These are phyloP conservation scores for Fusarium sp. DNA, from an alignment of 2,329 filamentous ascomycete genomes.

Conservation along the genomic window DNA sequence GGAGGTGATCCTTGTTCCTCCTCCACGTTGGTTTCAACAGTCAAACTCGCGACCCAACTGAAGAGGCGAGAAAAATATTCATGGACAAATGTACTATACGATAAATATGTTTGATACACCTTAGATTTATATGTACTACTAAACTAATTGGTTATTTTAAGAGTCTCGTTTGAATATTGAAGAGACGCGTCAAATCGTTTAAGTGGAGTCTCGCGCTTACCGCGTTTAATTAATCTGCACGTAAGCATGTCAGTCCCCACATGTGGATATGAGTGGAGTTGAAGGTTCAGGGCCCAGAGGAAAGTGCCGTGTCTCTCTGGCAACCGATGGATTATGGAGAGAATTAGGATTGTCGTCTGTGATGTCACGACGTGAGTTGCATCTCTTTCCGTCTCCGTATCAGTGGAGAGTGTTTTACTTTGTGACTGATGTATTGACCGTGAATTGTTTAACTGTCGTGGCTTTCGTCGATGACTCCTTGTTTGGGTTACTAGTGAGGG, in stretches of 20 bases:
- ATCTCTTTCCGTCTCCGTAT: not conserved
- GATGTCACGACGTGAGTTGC: conserved; percentile 5
- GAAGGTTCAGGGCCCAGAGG: conserved; percentile 16
- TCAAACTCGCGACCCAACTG: not conserved
- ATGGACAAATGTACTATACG: conserved; percentile 35
- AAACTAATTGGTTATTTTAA: conserved; percentile 24
- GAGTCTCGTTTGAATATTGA: not conserved
- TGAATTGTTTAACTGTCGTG: not conserved
- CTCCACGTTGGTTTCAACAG: conserved; percentile 3
- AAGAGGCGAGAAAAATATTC: conserved; percentile 1
- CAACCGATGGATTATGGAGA: conserved; percentile 21
- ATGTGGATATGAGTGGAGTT: conserved; percentile 22
- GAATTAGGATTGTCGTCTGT: not conserved
- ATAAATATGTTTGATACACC: conserved; percentile 30
- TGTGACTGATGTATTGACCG: not conserved
- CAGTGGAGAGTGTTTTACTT: not conserved
- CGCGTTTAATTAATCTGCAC: conserved; percentile 26
- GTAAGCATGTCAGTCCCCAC: conserved; percentile 1
- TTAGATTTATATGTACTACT: conserved; percentile 36
- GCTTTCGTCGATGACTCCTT: not conserved
- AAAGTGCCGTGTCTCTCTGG: conserved; percentile 32
- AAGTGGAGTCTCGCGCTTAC: conserved; percentile 33
- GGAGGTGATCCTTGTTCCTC: conserved; percentile 32
- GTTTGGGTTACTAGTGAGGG: not conserved
- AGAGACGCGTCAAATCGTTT: conserved; percentile 10